Evolutionary conservation across 345 rosid genomes (phyloP).

Genomic region (Gossypium raimondii): DNA sequence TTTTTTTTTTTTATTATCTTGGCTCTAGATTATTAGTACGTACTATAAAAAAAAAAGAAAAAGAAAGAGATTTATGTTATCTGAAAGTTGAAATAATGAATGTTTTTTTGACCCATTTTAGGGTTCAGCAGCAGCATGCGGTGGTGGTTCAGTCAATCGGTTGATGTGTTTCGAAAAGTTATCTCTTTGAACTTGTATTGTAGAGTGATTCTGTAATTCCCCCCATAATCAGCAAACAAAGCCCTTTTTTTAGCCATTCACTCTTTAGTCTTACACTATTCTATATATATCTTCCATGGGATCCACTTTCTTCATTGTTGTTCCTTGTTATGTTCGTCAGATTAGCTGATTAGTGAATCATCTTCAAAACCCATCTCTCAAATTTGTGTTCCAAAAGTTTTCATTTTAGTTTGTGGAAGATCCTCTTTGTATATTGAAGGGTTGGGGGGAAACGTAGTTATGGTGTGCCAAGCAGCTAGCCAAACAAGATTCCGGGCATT

Average conservation of each 20-base stretch:
- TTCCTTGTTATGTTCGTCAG: conserved; percentile 55
- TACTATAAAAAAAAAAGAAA: no score
- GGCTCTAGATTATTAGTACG: no score
- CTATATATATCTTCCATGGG: conserved; percentile 37
- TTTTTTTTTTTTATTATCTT: no score
- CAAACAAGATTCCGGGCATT: conserved; percentile 81
- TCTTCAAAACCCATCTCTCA: not conserved
- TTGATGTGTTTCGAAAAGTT: conserved; percentile 56
- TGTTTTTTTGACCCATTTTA: conserved; percentile 7
- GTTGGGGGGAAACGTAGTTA: conserved; percentile 49
- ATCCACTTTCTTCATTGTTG: conserved; percentile 46
- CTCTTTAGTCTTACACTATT: not conserved
- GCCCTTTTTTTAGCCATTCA: no score
- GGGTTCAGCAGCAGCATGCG: conserved; percentile 50
- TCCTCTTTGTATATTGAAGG: conserved; percentile 26
- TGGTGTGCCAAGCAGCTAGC: conserved; percentile 91
- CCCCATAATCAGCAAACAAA: not conserved
- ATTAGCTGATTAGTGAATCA: conserved; percentile 44
- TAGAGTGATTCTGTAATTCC: conserved; percentile 63
- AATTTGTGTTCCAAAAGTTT: not conserved
- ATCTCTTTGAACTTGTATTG: conserved; percentile 59
- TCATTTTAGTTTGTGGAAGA: conserved; percentile 8
- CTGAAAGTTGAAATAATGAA: no score
- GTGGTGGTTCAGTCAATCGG: conserved; percentile 61
- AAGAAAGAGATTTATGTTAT: no score